Base-by-base conservation (phyloP, 2,329 filamentous ascomycete genomes). In the Acephala macrosclerotiorum region DNA sequence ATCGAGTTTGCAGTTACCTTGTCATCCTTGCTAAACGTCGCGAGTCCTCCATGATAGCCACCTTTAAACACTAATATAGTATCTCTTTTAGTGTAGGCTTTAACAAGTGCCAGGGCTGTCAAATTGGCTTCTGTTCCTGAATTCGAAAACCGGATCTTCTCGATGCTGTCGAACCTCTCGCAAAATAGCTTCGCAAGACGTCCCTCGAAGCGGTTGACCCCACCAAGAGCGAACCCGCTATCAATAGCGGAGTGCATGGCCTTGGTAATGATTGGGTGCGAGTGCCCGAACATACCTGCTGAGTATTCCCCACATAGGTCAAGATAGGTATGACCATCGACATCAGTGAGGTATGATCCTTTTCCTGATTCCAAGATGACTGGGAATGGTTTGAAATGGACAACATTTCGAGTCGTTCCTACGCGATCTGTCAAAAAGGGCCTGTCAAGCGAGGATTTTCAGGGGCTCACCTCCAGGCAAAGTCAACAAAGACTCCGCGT, bases 221-320 rank as follows among this genome's bases (percentile, higher is more conserved):
- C 83, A 3, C 88, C 85, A 9, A 88, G 78, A 62, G 81, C 86
- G 65, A 88, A 87, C 2, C 78, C 74, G 6, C 77, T 75, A 3
- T 80, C 71, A 0, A 87, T 72, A 1, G 82, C 79, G 6, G 77
- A 68, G n/a, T 63, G 58, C 38, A 91, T 78, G 0, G 87, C 81
- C 0, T 78, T 71, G 3, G 80, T 75, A 60, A 92, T 85, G 1
- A 78, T 69, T 0, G 85, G 83, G 58, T 90, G 80, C 0, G 85
- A 88, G 76, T 91, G 89, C 0, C 89, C 89, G 71, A 86, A 90
- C n/a, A 91, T 80, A 1, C 85, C 87, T 1, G 89, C 89, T 0
- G 86, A 87, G 71, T 87, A 87, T 75, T 91, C 89, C 38, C 84
- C 84, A 1, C 88, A 80, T 3, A 91, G 79, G 70, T 91, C 88